Conservation (phyloP, 768 basidiomycete genomes). For the Lenzites betulinus region DNA sequence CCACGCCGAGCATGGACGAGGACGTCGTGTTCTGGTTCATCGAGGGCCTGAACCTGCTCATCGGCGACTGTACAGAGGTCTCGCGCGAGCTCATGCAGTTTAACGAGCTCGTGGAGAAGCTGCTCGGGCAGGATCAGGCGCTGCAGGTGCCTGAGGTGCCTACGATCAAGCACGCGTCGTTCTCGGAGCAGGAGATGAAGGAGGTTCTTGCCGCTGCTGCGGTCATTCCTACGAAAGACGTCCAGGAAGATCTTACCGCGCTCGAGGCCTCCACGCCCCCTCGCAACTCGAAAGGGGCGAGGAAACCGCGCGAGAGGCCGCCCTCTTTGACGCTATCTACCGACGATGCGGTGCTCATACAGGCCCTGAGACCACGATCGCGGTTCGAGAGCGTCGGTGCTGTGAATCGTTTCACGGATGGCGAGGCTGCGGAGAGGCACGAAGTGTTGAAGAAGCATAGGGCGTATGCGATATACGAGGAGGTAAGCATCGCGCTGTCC, state of each 20-base stretch:
- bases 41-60: constrained; percentile 17
- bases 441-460: constrained; percentile 11
- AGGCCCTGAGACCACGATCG: constrained; percentile 10
- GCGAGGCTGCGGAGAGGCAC: not conserved
- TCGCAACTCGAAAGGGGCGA: not conserved
- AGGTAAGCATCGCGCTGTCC: no score
- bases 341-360: constrained; percentile 17
- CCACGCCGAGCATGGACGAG: constrained; percentile 11
- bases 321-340: constrained; percentile 19
- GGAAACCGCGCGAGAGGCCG: constrained; percentile 11
- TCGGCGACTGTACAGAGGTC: constrained; percentile 18
- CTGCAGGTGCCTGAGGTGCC: not conserved
- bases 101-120: constrained; percentile 12
- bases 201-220: constrained; percentile 11
- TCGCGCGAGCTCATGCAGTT: constrained; percentile 18
- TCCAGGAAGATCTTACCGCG: constrained; percentile 9
- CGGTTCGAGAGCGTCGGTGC: constrained; percentile 11
- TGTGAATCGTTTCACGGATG: not conserved
- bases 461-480: constrained; percentile 15
- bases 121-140: constrained; percentile 6
- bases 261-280: constrained; percentile 3
- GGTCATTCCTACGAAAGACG: constrained; percentile 1
- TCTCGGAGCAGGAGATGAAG: constrained; percentile 17
- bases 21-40: constrained; percentile 19
- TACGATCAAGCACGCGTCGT: constrained; percentile 11